Base-by-base conservation (phyloP, 257 asterid genomes). In the Solanum pennellii region DNA sequence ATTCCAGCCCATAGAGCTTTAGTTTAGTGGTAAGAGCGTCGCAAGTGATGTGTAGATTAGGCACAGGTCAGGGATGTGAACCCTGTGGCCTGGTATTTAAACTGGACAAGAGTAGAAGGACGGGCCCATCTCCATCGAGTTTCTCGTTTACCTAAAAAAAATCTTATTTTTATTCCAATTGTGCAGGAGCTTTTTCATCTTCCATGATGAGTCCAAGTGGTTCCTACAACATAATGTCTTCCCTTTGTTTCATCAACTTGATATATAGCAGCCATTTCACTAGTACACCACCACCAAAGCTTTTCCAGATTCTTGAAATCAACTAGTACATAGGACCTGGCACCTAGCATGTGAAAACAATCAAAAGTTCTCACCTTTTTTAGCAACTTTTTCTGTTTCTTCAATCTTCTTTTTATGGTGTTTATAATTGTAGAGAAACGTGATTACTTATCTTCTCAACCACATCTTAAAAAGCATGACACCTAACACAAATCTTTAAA, bases 381-480 rank as follows among this genome's bases (percentile, higher is more conserved):
- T 35, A 3, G 74, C 14, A 12, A 60, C 49, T 65, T 47, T 47
- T 41, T 37, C 41, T 39, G 62, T 45, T 83, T 62, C 80, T 84
- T 66, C 80, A 16, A 39, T 84, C 25, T 3, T 9, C 75, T 84
- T 80, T 80, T 80, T 16, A 47, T 80, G 65, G 85, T 80, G 65
- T 80, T 37, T 15, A 44, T 47, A 80, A 80, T 47, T 20, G 85
- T 80, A 29, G 23, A 47, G 68, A 80, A 80, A 80, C 68, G 85
- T 80, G 68, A 49, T 69, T 45, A 2, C 65, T 80, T 47, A 68
- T 80, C 68, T 80, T 89, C 87, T 87, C 86, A 82, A 88, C 95
- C 94, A 89, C 90, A 65, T 44, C 74, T 80, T 86, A n/a, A 69
- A 89, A 92, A 89, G 91, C 89, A 89, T 85, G 93, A 92, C 96